Conservation (phyloP, 176 grass and related monocot genomes). For the Thinopyrum elongatum region DNA sequence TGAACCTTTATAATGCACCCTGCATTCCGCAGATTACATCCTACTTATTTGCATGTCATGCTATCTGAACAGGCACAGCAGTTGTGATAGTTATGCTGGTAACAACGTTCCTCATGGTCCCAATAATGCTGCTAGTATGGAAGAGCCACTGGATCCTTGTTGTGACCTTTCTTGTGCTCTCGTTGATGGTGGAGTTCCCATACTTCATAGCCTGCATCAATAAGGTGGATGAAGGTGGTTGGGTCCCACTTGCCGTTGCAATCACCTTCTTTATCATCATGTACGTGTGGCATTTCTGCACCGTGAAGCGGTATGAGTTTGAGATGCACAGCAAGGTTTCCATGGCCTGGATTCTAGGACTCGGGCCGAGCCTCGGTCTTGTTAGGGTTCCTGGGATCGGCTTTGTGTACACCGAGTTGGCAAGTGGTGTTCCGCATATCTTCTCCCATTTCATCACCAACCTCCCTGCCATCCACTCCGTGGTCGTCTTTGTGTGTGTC, state of each 20-base stretch:
- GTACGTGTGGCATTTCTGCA: slow-evolving; percentile 68
- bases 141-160: slow-evolving; percentile 76
- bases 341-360: slow-evolving; percentile 16
- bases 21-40: neutral
- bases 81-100: slow-evolving; percentile 90
- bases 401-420: slow-evolving; percentile 9
- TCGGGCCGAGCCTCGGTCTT: neutral
- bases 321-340: slow-evolving; percentile 18
- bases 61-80: slow-evolving; percentile 62
- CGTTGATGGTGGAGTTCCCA: slow-evolving; percentile 62
- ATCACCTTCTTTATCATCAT: slow-evolving; percentile 10
- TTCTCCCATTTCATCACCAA: slow-evolving; percentile 18
- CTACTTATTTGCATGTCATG: slow-evolving; percentile 20
- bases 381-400: slow-evolving; percentile 7
- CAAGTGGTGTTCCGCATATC: neutral
- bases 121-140: slow-evolving; percentile 85
- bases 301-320: slow-evolving; percentile 33
- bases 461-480: slow-evolving; percentile 11
- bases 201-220: slow-evolving; percentile 55
- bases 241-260: slow-evolving; percentile 60
- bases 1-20: neutral
- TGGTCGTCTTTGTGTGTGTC: neutral
- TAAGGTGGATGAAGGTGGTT: slow-evolving; percentile 66
- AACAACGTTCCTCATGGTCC: slow-evolving; percentile 77
- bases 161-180: slow-evolving; percentile 52